phyloP scores from a whole-genome alignment of 805 yeast genomes.

The Lachancea thermotolerans region DNA sequence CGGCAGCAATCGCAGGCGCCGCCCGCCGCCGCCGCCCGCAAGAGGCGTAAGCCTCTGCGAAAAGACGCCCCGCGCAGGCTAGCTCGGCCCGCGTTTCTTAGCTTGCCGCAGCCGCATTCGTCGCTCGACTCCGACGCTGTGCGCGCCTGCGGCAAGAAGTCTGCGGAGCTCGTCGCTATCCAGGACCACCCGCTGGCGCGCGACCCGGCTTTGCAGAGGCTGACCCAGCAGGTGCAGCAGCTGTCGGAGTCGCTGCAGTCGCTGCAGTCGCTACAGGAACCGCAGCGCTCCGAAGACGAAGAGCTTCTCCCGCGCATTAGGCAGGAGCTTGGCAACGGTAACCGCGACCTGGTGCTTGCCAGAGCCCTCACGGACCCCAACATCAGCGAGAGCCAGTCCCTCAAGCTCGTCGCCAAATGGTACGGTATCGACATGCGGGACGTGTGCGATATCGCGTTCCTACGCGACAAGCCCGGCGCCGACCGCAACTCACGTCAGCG shows the following conservation, averaged over 20 bases:
- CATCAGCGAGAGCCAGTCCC: conserved; percentile 1
- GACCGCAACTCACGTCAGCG: conserved; percentile 9
- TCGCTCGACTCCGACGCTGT: not conserved
- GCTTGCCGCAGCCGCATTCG: not conserved
- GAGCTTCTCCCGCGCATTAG: conserved; percentile 3
- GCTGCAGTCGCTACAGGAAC: not conserved
- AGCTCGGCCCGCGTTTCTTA: not conserved
- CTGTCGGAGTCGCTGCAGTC: conserved; percentile 2
- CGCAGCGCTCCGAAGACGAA: not conserved
- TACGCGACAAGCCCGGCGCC: conserved; percentile 2
- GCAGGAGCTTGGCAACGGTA: not conserved
- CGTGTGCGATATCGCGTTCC: conserved; percentile 14
- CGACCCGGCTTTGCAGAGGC: not conserved
- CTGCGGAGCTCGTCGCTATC: not conserved
- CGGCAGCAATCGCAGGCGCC: too few species aligned
- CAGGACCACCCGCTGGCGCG: not conserved
- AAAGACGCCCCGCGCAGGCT: not conserved
- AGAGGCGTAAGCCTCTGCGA: conserved; percentile 1
- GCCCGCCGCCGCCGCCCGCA: not conserved
- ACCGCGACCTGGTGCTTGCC: conserved; percentile 4
- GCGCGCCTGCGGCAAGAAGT: not conserved
- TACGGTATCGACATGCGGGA: conserved; percentile 21
- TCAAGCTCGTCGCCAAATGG: conserved; percentile 13
- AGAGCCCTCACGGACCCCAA: conserved; percentile 1
- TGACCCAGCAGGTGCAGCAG: conserved; percentile 1